A percentile compares a stretch with the other conserved stretches of the same genome.
Evolutionary conservation across 1,284 basidiomycete genomes (phyloP).

Genomic region (Trametes pubescens): DNA sequence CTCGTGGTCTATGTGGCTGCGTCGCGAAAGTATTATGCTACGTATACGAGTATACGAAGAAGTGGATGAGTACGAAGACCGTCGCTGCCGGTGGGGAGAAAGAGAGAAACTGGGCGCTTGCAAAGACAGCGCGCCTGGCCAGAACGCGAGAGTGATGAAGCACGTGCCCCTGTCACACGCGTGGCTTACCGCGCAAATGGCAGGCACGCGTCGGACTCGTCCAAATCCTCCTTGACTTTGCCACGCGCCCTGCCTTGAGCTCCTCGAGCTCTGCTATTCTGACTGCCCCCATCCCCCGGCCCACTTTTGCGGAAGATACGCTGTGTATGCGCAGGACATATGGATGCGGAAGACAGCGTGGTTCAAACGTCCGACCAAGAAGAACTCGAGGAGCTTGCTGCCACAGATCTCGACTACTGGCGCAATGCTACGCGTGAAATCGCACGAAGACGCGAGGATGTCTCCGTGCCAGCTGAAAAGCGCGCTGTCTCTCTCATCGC

Average conservation of each 20-base stretch:
- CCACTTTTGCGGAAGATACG: neutral
- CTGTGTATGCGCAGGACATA: neutral
- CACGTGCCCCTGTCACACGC: neutral
- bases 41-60: no score
- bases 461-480: neutral
- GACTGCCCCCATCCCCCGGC: neutral
- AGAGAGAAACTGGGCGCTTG: neutral
- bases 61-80: no score
- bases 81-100: neutral
- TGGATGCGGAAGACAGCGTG: slow-evolving; percentile 14
- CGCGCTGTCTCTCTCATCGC: neutral
- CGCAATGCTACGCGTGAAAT: slow-evolving; percentile 7
- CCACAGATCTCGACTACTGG: slow-evolving; percentile 28
- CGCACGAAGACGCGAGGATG: neutral
- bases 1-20: no score
- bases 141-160: neutral
- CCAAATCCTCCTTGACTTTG: neutral
- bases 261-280: neutral
- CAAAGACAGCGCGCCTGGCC: neutral
- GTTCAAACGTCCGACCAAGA: slow-evolving; percentile 31
- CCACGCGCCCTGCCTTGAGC: neutral
- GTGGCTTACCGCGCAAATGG: neutral
- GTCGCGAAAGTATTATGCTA: no score
- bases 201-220: neutral
- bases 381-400: slow-evolving; percentile 30